Base-by-base conservation (phyloP, 257 asterid genomes). In the Ajuga chamaepitys region DNA sequence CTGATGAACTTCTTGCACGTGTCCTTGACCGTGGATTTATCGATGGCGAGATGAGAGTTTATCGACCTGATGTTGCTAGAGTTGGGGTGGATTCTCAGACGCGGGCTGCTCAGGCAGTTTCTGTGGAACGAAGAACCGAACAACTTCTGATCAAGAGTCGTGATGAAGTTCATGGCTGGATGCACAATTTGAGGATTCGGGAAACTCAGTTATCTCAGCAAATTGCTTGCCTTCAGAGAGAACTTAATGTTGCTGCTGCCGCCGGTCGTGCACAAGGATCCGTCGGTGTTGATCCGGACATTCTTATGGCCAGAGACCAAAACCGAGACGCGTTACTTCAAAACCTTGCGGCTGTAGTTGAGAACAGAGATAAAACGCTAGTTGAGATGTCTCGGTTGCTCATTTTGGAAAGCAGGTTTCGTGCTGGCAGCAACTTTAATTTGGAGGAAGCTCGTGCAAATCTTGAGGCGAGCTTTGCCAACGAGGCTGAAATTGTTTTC, bases 31-130 rank as follows among this genome's bases (percentile, higher is more conserved):
- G 96, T 79, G 99, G 99, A 55, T 93, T 93, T 64, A 86, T 93
- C 70, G 99, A 93, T 28, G 99, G 99, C 9, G 99, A 93, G 85
- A 89, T 93, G 99, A 93, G 88, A 76, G 86, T 89, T 34, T 93
- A 93, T 77, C 88, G 96, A 9, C 99, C 99, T 4, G 96, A 93
- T 73, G 97, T 88, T 35, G 97, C 97, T 48, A 80, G 99, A 24
- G 99, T 93, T 51, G 99, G 99, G 13, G 99, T 93, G 70, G 99
- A 93, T 77, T 87, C 99, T 51, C 99, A 93, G 77, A 89, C 95
- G 14, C 86, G 91, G 60, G 99, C 99, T 45, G 97, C 99, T 40
- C 97, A 93, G 83, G 95, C 97, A 5, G 99, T 93, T 58, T 93
- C 99, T 61, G 99, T 93, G 16, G 99, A 93, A 74, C 85, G 97